Evolutionary conservation across 495 filamentous ascomycete species (phyloP), one percentile per base, ranked within the genome.

Genomic region (Amniculicola lignicola): DNA sequence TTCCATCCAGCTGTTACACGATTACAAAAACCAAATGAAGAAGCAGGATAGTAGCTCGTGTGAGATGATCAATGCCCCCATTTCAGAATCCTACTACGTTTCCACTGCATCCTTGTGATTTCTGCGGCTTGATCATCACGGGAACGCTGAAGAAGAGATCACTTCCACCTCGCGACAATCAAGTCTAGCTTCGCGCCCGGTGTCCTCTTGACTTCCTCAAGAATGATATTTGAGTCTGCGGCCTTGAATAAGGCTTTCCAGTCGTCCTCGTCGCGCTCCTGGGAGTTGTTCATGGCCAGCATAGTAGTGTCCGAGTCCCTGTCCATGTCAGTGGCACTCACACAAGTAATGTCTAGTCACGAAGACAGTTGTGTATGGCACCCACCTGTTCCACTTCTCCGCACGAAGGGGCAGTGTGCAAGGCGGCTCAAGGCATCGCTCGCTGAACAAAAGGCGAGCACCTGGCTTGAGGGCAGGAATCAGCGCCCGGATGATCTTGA

Each of bases 401-500:
- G 11, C 19, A 18, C 19, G 19, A 12, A 18, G 37, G 6, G 37
- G 19, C 37, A 40, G 19, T 6, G 6, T 18, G 16, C 9, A 6
- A 6, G 37, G 16, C 7, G 37, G 37, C 6, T 9, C 10, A 6
- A 40, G 7, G 19, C 37, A 40, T 18, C 11, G 37, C 16, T 40
- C 37, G 6, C 10, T 12, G 6, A 57, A 22, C 24, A 57, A 14
- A 43, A 56, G 19, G 18, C 38, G 33, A 2, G 46, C 46, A n/a
- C 55, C 46, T 31, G 10, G 15, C 33, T 59, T 59, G 27, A 59
- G 18, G 19, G 46, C 55, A 10, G 55, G 55, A 22, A 59, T 31
- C 37, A 59, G 45, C 14, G 16, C 33, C 39, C 23, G 24, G 7
- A 61, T n/a, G 16, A 57, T 56, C 45, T 51, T 36, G 23, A 57